Percentiles rank a stretch among this genome's conserved stretches.
These are phyloP conservation scores for Phlyctochytrium bullatum DNA, from an alignment of 192 early-diverging fungal genomes.

Conservation along the genomic window DNA sequence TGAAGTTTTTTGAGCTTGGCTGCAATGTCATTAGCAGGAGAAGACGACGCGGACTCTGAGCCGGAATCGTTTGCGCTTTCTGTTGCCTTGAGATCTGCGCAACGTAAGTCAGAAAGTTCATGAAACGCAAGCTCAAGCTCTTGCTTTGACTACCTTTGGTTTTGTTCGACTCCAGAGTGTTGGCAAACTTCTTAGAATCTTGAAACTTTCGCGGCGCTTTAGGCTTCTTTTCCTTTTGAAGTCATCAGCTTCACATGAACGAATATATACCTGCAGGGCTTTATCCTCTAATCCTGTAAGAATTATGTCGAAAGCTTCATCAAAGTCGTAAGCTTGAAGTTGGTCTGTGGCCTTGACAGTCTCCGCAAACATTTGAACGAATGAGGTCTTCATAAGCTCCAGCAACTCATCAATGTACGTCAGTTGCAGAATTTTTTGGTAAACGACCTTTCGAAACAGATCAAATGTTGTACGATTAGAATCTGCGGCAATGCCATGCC, in stretches of 20 bases:
- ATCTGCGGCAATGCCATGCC: no score
- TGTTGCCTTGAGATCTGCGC: background rate
- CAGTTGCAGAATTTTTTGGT: conserved; percentile 83
- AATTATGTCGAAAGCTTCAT: conserved; percentile 68
- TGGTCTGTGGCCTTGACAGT: conserved; percentile 33
- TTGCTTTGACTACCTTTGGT: background rate
- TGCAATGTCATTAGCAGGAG: background rate
- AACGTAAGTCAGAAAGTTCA: no score
- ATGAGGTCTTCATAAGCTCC: conserved; percentile 62
- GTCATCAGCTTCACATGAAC: background rate
- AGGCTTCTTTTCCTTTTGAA: conserved; percentile 34
- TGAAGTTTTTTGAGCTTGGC: background rate
- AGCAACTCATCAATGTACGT: conserved; percentile 83
- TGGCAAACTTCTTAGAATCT: conserved; percentile 71
- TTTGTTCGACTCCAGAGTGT: conserved; percentile 56
- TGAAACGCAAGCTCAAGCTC: background rate
- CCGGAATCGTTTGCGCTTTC: background rate
- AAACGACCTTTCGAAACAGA: conserved; percentile 68
- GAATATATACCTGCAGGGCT: background rate
- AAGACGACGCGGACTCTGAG: background rate
- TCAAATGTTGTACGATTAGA: no score
- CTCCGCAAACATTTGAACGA: conserved; percentile 56
- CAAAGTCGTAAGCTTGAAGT: conserved; percentile 50
- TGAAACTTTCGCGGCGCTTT: conserved; percentile 75
- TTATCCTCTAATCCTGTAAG: conserved; percentile 63